Base-by-base conservation (phyloP, 331 rosid species). In the Cydonia oblonga region DNA sequence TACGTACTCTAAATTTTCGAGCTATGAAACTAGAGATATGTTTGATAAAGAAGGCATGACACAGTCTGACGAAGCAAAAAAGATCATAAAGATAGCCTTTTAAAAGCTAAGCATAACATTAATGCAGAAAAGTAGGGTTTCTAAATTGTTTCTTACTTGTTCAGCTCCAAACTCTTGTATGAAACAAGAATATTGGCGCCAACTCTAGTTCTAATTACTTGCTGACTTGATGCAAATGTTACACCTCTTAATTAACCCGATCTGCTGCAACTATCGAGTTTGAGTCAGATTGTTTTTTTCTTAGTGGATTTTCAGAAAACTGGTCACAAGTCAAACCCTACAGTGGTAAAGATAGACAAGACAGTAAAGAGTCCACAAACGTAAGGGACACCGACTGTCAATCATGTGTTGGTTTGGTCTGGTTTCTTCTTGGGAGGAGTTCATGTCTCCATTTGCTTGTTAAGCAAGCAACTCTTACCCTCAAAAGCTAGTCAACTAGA, bases 351-450 rank as follows among this genome's bases (percentile, higher is more conserved):
- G 64, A 24, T 24, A 25, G 33, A 24, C 40, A 16, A 46, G 5
- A 62, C 38, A 38, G 19, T 40, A 68, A 75, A 75, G 54, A 75
- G 59, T 68, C 79, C 79, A 29, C 74, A 16, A 76, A 69, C 8
- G 65, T 51, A 61, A 69, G 57, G 70, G 46, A 69, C 70, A 11
- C n/a, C 5, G 7, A 46, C 57, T 61, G 20, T 69, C 53, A 52
- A 68, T 68, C 20, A 58, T 20, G 29, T 23, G 62, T 9, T 58
- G 35, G 42, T 32, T 23, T 46, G 24, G 52, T 56, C 29, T 38
- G 46, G 29, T 64, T 64, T 18, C n/a, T 74, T 74, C 64, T 74
- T 22, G 56, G 71, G 64, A 67, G 32, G 51, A 8, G 52, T 18
- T 28, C 60, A 65, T 22, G 44, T 68, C 53, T 16, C 53, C 40